Evolutionary conservation across 306 rosid species (phyloP).

Genomic region (Gillenia trifoliata): DNA sequence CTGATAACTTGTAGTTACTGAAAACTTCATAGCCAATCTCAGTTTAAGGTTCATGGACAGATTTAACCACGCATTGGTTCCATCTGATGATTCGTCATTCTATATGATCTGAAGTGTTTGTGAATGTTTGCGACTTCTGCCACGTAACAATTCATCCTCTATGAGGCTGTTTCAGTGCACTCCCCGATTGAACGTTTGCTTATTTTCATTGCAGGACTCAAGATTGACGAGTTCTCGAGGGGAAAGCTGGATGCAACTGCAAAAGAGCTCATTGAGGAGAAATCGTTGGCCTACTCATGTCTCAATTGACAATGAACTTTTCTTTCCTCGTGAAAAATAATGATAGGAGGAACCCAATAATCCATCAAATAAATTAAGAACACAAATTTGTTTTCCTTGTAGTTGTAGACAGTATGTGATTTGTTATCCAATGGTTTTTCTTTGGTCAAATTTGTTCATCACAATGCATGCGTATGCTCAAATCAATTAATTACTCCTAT

Average conservation of each 20-base stretch:
- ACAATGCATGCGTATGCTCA: not conserved
- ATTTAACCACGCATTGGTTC: not conserved
- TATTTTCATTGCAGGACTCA: constrained; percentile 45
- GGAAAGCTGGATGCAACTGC: constrained; percentile 75
- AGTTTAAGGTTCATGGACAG: not conserved
- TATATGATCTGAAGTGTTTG: not conserved
- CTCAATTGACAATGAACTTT: constrained; percentile 25
- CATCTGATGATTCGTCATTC: not conserved
- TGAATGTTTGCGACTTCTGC: too few relatives aligned
- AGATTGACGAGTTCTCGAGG: constrained; percentile 70
- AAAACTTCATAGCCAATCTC: not conserved
- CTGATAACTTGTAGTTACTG: not conserved
- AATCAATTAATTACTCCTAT: not conserved
- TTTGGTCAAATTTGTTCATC: not conserved
- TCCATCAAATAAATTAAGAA: not conserved
- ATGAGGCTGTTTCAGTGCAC: not conserved
- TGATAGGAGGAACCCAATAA: not conserved
- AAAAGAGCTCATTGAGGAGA: constrained; percentile 78
- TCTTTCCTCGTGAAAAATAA: constrained; percentile 8
- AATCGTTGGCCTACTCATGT: constrained; percentile 56
- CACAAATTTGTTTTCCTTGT: not conserved
- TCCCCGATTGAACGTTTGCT: not conserved
- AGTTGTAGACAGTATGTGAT: not conserved
- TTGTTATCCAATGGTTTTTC: not conserved
- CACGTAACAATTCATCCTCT: not conserved